phyloP scores from a whole-genome alignment of 2,329 filamentous ascomycete species.

The Akanthomyces lecanii region DNA sequence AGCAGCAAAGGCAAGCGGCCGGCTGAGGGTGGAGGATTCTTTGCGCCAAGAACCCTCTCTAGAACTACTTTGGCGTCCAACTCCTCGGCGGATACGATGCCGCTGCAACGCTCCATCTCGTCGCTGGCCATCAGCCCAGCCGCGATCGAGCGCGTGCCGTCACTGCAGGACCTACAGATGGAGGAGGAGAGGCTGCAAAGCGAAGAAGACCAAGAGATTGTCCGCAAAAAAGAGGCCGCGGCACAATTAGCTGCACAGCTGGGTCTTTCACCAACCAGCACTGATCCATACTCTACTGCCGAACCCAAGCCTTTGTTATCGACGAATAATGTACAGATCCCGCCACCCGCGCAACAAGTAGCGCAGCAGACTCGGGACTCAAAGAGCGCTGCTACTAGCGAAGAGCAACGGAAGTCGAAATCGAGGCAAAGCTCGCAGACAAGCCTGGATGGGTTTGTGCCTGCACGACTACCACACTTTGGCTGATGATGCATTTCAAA shows the following conservation, averaged over 20 bases:
- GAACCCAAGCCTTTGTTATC: constrained; percentile 23
- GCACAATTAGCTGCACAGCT: constrained; percentile 46
- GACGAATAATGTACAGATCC: constrained; percentile 32
- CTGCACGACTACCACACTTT: constrained; percentile 56
- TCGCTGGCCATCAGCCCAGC: constrained; percentile 34
- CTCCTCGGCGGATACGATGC: constrained; percentile 32
- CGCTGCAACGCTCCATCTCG: constrained; percentile 24
- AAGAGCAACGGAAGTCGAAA: constrained; percentile 18
- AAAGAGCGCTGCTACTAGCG: background rate
- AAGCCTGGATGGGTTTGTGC: constrained; percentile 43
- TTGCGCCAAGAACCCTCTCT: constrained; percentile 50
- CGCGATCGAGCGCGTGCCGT: constrained; percentile 37
- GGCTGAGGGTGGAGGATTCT: constrained; percentile 26
- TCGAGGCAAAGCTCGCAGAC: constrained; percentile 13
- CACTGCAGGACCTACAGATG: constrained; percentile 47
- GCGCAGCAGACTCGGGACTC: background rate
- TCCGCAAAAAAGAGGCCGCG: constrained; percentile 50
- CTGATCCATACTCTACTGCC: constrained; percentile 13
- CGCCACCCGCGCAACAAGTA: constrained; percentile 19
- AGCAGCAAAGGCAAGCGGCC: constrained; percentile 58
- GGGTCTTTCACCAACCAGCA: constrained; percentile 36
- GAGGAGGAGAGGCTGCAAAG: constrained; percentile 49
- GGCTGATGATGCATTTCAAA: constrained; percentile 28
- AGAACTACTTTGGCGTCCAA: constrained; percentile 52
- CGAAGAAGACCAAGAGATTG: constrained; percentile 51